Conservation (phyloP, 768 basidiomycete genomes). For the Leccinum disarticulatum region DNA sequence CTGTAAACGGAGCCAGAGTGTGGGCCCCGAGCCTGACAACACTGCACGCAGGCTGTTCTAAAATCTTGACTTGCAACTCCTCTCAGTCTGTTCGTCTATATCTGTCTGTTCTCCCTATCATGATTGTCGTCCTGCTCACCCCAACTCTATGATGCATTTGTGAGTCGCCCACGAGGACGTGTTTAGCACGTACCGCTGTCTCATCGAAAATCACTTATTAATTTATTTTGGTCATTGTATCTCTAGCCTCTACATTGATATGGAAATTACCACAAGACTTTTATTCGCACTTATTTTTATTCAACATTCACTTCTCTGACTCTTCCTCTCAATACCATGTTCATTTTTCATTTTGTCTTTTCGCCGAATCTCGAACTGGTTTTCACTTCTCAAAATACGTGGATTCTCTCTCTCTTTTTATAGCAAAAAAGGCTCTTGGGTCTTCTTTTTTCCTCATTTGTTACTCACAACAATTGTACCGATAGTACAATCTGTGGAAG, state of each 20-base stretch:
- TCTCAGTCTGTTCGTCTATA: neutral
- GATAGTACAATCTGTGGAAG: neutral
- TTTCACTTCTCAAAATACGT: neutral
- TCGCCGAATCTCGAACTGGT: neutral
- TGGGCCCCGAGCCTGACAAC: constrained; percentile 20
- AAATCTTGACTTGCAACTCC: neutral
- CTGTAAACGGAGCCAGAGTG: constrained; percentile 29
- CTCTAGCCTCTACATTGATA: constrained; percentile 14
- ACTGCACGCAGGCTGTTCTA: constrained; percentile 18
- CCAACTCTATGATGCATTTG: constrained; percentile 4
- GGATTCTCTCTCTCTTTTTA: neutral
- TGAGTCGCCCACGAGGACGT: constrained; percentile 19
- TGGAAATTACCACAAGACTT: neutral
- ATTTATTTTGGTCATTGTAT: constrained; percentile 9
- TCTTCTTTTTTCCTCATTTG: neutral
- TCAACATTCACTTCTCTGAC: neutral
- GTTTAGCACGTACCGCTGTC: neutral
- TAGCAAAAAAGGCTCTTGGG: neutral
- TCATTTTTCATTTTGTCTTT: neutral
- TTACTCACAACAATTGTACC: constrained; percentile 3
- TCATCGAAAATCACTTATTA: constrained; percentile 2
- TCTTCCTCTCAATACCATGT: neutral
- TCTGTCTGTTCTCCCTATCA: neutral
- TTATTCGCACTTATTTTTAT: neutral
- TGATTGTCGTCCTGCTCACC: neutral